Evolutionary conservation across 352 stramenopile genomes (phyloP).

Genomic region (Saprolegnia parasitica): DNA sequence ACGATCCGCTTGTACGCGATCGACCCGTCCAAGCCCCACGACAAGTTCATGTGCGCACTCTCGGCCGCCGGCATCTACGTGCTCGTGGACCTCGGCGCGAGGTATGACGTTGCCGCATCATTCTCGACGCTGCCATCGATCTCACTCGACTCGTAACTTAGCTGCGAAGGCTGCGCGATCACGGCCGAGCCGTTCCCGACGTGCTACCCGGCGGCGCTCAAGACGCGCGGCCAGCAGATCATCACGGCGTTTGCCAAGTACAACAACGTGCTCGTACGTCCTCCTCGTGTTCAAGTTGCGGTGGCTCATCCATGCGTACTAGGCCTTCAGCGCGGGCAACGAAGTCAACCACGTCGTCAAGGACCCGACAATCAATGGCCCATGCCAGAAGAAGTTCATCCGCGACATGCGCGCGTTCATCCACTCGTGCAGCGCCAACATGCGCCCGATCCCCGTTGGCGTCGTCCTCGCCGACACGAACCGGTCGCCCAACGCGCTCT

Average conservation of each 20-base stretch:
- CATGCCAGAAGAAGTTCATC: conserved; percentile 88
- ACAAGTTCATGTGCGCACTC: conserved; percentile 82
- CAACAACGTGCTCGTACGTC: conserved; percentile 58
- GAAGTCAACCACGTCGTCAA: conserved; percentile 75
- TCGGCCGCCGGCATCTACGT: conserved; percentile 72
- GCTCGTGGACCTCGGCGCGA: conserved; percentile 56
- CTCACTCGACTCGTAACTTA: not conserved
- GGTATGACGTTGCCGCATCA: not conserved
- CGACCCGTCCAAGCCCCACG: conserved; percentile 62
- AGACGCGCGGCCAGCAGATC: conserved; percentile 69
- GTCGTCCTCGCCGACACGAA: conserved; percentile 63
- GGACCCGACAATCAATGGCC: conserved; percentile 50
- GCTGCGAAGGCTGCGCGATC: conserved; percentile 62
- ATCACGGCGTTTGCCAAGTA: conserved; percentile 79
- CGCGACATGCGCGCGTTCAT: conserved; percentile 81
- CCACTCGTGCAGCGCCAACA: conserved; percentile 39
- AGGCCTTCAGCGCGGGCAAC: conserved; percentile 61
- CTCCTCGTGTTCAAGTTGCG: not conserved
- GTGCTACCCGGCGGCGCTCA: conserved; percentile 65
- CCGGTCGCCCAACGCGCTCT: conserved; percentile 55
- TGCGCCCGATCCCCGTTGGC: conserved; percentile 68
- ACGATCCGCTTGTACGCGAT: conserved; percentile 79
- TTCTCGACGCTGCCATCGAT: not conserved
- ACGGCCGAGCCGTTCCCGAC: conserved; percentile 42
- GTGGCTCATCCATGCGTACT: not conserved